Base-by-base conservation (phyloP, 306 rosid species). In the Acacia confusa region DNA sequence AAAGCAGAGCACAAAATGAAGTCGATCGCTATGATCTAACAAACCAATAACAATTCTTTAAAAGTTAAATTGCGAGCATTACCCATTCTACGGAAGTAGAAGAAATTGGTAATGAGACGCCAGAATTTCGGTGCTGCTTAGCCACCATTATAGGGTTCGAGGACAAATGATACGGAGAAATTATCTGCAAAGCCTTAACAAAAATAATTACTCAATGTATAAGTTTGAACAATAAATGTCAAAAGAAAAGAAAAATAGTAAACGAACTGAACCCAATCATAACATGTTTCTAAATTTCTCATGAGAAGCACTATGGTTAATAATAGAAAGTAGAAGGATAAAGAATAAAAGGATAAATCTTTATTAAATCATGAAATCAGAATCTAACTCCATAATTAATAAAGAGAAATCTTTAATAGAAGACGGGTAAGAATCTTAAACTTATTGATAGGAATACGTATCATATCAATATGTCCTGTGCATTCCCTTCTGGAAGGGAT, bases 61-160 rank as follows among this genome's bases (percentile, higher is more conserved):
- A 24, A 50, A 19, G 57, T 40, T 28, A n/a, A 75, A 70, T 61
- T 24, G 13, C 22, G 76, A 63, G 25, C 68, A 77, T 70, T 88
- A 93, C 97, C 99, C 93, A 95, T 95, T 85, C 92, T 93, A 58
- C 97, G 83, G 86, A 95, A 95, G 91, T 92, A 95, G 70, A 95
- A 74, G 89, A 95, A 95, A 88, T 95, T 95, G 22, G 98, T 93
- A 75, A 95, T n/a, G 75, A 70, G 95, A 15, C 89, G 92, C 95
- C 92, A 91, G 68, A 89, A 86, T 47, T 91, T n/a, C n/a, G 84
- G 83, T 91, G 89, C 68, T 89, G 87, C 82, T 86, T 88, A 36
- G 86, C 88, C 82, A 91, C 91, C 11, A 89, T 91, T 60, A 7
- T 84, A 53, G 91, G 95, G 81, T 89, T 83, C 87, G 89, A 81